Evolutionary conservation across 2,329 filamentous ascomycete genomes (phyloP), one percentile per base, ranked within the genome.

Genomic region (Aspergillus caelatus): DNA sequence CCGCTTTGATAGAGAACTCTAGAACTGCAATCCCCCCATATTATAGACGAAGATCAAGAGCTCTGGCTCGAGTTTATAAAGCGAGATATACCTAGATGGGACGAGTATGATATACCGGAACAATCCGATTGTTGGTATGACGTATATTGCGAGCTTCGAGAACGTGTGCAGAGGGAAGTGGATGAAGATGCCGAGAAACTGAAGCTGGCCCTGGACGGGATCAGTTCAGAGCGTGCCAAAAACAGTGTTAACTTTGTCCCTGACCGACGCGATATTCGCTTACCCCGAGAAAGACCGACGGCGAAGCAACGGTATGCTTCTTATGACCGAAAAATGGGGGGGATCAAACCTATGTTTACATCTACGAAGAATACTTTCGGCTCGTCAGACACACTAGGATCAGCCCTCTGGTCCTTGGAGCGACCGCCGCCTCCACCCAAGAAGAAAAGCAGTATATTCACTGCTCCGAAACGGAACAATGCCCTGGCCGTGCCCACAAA

Each of bases 11-110:
- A 84, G 80, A 79, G 81, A 68, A 77, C 84, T 62, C 85, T 97
- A 63, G 94, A 97, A 79, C 65, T 84, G 57, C 88, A 89, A 72
- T 94, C 89, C 6, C 91, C 93, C 0, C 92, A 96, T 67, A 84
- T 97, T 58, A 83, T 86, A 65, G 87, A 88, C 43, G 83, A 91
- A 61, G 89, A 89, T 45, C 84, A 81, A 23, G 90, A 93, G 70
- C 81, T 94, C 65, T 97, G 94, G 94, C 79, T 88, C 48, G 85
- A 86, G 32, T 86, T 97, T 72, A 95, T 98, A 76, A 85, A 87
- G 58, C 87, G 88, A 55, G 89, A 97, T 71, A 91, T 97, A 65
- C 88, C 88, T 2, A 80, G 86, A 61, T 89, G 88, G 76, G 82
- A 88, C 48, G 88, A 90, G 73, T 85, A 87, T 30, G 86, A 89